Percentiles rank a stretch among this genome's conserved stretches.
phyloP scores from a whole-genome alignment of 140 eudicot genomes.

The Cichorium intybus region DNA sequence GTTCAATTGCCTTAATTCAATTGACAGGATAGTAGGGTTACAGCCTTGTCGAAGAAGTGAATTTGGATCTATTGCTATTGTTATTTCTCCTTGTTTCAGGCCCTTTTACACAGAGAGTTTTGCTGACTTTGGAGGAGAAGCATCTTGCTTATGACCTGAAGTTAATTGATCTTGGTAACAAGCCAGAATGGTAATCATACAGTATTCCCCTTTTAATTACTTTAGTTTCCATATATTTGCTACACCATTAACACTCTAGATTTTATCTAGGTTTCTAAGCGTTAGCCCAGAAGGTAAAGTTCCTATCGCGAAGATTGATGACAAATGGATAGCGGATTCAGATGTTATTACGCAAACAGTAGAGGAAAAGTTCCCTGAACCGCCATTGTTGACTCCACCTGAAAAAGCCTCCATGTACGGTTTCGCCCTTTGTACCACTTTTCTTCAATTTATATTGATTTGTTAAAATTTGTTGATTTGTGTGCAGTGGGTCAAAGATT shows the following conservation, averaged over 20 bases:
- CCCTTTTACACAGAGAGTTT: conserved; percentile 87
- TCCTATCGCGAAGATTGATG: conserved; percentile 77
- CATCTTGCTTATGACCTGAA: conserved; percentile 78
- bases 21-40: neutral
- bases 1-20: neutral
- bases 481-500: conserved; percentile 87
- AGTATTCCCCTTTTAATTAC: neutral
- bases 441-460: neutral
- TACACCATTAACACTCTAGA: neutral
- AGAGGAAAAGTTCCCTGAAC: conserved; percentile 85
- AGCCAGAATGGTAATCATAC: conserved; percentile 77
- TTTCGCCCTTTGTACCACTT: conserved; percentile 10
- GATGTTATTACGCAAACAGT: conserved; percentile 84
- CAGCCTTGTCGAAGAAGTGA: neutral
- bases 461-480: neutral
- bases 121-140: conserved; percentile 89
- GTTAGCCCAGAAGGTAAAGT: conserved; percentile 95
- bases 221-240: neutral
- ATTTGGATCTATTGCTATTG: neutral
- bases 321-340: conserved; percentile 96
- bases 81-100: conserved; percentile 42
- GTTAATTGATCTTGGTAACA: conserved; percentile 64
- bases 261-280: conserved; percentile 54
- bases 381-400: conserved; percentile 76
- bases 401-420: conserved; percentile 87